A percentile compares a stretch with the other conserved stretches of the same genome.
phyloP scores from a whole-genome alignment of 2,329 filamentous ascomycete species.

The Penicillium occitanis region DNA sequence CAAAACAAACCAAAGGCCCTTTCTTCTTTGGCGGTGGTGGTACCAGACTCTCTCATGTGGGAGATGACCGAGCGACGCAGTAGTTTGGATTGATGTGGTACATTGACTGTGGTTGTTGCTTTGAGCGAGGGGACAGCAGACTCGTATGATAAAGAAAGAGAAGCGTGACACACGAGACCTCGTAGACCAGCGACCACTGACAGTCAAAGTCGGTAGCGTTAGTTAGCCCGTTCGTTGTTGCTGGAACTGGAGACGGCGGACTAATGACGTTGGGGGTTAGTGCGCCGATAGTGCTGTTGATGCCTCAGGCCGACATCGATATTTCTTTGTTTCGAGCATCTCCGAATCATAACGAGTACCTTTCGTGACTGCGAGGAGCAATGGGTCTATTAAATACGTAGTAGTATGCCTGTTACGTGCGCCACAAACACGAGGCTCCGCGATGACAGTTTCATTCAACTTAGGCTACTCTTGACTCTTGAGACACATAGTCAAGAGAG shows the following conservation, averaged over 20 bases:
- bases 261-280: slow-evolving; percentile 1
- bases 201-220: neutral
- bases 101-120: neutral
- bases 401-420: neutral
- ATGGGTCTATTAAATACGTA: neutral
- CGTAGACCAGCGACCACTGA: neutral
- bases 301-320: neutral
- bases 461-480: neutral
- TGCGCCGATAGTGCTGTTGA: neutral
- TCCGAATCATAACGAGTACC: too few relatives aligned
- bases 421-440: neutral
- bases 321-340: slow-evolving; percentile 1
- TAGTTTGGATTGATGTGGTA: neutral
- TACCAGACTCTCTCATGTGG: neutral
- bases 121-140: neutral
- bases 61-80: neutral
- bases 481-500: neutral
- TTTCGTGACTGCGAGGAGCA: too few relatives aligned
- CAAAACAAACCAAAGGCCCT: neutral
- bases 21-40: neutral
- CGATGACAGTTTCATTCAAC: too few relatives aligned
- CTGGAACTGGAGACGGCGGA: neutral
- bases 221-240: neutral
- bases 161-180: neutral
- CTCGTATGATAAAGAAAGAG: neutral